phyloP scores from a whole-genome alignment of 345 rosid genomes.

The Lagerstroemia speciosa region DNA sequence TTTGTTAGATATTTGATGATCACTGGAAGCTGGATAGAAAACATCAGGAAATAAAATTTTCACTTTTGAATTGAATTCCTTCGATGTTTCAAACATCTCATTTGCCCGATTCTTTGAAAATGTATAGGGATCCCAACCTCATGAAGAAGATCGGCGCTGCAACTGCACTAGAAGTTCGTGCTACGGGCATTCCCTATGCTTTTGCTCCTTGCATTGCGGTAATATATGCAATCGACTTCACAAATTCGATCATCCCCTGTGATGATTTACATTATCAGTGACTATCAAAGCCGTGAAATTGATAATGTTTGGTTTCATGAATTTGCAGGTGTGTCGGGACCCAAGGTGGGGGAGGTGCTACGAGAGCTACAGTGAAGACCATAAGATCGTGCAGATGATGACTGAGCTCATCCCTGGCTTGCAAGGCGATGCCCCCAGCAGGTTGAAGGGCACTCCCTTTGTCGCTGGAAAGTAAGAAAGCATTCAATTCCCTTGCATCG shows the following conservation, averaged over 20 bases:
- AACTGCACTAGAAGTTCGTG: not conserved
- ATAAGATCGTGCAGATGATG: conserved; percentile 55
- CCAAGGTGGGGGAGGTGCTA: conserved; percentile 98
- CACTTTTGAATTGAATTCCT: no score
- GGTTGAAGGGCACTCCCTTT: conserved; percentile 48
- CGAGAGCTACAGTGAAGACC: conserved; percentile 91
- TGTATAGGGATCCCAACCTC: not conserved
- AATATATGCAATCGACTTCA: not conserved
- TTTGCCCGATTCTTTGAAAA: not conserved
- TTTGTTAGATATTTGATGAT: not conserved
- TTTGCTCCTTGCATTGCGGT: not conserved
- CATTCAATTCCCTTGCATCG: no score
- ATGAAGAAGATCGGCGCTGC: conserved; percentile 1
- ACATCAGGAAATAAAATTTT: no score
- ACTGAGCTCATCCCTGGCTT: conserved; percentile 67
- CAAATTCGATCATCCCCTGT: not conserved
- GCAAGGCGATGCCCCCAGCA: conserved; percentile 72
- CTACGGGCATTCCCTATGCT: not conserved
- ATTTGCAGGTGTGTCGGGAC: conserved; percentile 73
- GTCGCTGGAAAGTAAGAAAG: conserved; percentile 61
- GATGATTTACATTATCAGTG: not conserved
- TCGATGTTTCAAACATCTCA: not conserved
- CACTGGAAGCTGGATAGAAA: no score
- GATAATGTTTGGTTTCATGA: no score
- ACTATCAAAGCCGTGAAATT: no score